Evolutionary conservation across 331 rosid species (phyloP).

Genomic region (Erythrophleum ivorense): DNA sequence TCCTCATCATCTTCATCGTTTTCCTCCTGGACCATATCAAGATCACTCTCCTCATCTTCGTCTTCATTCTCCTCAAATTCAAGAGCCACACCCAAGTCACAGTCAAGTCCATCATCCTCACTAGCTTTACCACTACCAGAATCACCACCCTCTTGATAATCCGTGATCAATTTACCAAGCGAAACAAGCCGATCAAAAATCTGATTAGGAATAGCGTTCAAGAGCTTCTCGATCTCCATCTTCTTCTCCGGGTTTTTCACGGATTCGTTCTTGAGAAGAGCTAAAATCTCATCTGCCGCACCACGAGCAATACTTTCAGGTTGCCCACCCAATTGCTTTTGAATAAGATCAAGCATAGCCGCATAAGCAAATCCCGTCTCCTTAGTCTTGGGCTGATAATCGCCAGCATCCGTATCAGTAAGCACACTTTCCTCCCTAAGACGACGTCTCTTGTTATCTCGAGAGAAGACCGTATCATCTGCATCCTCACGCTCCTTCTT

Average conservation of each 20-base stretch:
- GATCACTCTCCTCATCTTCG: slow-evolving; percentile 90
- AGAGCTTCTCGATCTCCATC: slow-evolving; percentile 76
- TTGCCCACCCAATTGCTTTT: slow-evolving; percentile 84
- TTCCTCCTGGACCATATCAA: slow-evolving; percentile 79
- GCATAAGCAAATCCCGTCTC: slow-evolving; percentile 88
- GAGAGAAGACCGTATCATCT: too few relatives aligned
- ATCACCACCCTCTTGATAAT: slow-evolving; percentile 70
- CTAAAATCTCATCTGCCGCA: slow-evolving; percentile 75
- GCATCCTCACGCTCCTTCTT: slow-evolving; percentile 72
- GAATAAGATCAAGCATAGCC: slow-evolving; percentile 86
- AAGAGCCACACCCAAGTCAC: slow-evolving; percentile 82
- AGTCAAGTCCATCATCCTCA: slow-evolving; percentile 80
- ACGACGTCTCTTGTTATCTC: slow-evolving; percentile 68
- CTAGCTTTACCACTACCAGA: slow-evolving; percentile 48
- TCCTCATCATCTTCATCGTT: slow-evolving; percentile 85
- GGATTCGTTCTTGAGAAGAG: slow-evolving; percentile 64
- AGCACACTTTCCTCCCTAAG: slow-evolving; percentile 79
- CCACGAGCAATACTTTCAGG: slow-evolving; percentile 74
- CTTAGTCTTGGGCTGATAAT: slow-evolving; percentile 85
- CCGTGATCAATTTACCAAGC: slow-evolving; percentile 72
- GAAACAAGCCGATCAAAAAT: slow-evolving; percentile 69
- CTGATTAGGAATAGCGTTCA: slow-evolving; percentile 54
- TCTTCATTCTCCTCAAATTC: slow-evolving; percentile 90
- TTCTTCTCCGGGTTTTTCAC: slow-evolving; percentile 63
- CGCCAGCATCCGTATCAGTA: slow-evolving; percentile 70